phyloP scores from a whole-genome alignment of 148 eudicot genomes.

The Rhododendron ovatum region DNA sequence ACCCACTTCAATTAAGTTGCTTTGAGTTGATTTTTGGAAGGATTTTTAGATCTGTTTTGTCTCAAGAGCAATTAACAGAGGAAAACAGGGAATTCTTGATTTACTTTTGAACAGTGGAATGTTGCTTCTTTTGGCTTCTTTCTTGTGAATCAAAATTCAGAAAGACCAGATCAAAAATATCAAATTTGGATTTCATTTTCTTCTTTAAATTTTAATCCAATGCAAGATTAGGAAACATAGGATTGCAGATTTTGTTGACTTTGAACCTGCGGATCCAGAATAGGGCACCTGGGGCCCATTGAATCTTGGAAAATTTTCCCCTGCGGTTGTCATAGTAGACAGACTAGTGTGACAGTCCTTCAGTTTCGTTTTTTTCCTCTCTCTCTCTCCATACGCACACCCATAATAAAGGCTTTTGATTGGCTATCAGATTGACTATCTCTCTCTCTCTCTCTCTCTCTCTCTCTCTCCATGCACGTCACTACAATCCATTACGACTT shows the following conservation, averaged over 20 bases:
- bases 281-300: no score
- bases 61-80: not conserved
- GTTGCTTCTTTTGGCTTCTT: not conserved
- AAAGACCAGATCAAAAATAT: not conserved
- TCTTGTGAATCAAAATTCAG: not conserved
- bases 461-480: no score
- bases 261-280: no score
- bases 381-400: no score
- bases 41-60: not conserved
- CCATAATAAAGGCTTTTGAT: no score
- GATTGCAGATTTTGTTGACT: not conserved
- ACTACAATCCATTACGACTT: no score
- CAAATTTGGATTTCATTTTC: not conserved
- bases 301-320: no score
- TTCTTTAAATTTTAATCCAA: not conserved
- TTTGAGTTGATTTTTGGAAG: not conserved
- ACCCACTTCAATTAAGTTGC: not conserved
- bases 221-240: not conserved
- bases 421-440: no score
- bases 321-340: no score
- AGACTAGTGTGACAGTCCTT: no score
- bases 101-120: not conserved
- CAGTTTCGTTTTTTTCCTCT: no score
- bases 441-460: no score
- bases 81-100: constrained; percentile 1